A percentile compares a stretch with the other conserved stretches of the same genome.
phyloP scores from a whole-genome alignment of 2,329 filamentous ascomycete species.

The Dendryphion nanum region DNA sequence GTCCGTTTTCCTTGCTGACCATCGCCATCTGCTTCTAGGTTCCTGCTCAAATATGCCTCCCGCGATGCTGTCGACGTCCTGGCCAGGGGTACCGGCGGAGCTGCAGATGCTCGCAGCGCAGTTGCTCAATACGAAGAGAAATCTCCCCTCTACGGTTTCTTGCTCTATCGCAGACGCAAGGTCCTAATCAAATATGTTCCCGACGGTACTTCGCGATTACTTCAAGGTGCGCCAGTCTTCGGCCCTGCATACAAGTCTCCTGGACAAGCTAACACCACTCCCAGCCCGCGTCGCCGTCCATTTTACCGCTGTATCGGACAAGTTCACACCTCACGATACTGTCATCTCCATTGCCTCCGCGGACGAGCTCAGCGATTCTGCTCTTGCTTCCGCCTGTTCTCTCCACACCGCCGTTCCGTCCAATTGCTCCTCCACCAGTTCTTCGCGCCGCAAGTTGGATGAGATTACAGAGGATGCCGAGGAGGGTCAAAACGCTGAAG shows the following conservation, averaged over 20 bases:
- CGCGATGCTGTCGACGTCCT: conserved; percentile 85
- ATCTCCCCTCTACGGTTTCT: conserved; percentile 87
- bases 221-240: conserved; percentile 72
- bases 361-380: conserved; percentile 81
- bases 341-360: conserved; percentile 72
- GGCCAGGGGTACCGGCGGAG: conserved; percentile 73
- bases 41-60: conserved; percentile 85
- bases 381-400: conserved; percentile 83
- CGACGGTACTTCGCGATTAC: conserved; percentile 81
- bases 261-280: conserved; percentile 24
- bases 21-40: conserved; percentile 64
- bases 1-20: conserved; percentile 22
- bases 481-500: conserved; percentile 57
- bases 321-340: conserved; percentile 83
- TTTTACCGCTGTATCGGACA: conserved; percentile 60
- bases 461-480: conserved; percentile 94
- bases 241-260: too few relatives aligned
- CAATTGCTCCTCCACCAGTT: conserved; percentile 80
- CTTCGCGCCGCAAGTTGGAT: conserved; percentile 73
- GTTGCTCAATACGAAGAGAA: conserved; percentile 78
- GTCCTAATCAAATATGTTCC: conserved; percentile 92
- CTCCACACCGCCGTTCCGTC: conserved; percentile 85
- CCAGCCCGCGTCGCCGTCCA: conserved; percentile 77
- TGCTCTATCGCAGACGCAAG: conserved; percentile 85
- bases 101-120: conserved; percentile 76